Percentiles rank a stretch among this genome's conserved stretches.
These are phyloP conservation scores for Albatrellus ellisii DNA, from an alignment of 768 basidiomycete genomes.

Conservation along the genomic window DNA sequence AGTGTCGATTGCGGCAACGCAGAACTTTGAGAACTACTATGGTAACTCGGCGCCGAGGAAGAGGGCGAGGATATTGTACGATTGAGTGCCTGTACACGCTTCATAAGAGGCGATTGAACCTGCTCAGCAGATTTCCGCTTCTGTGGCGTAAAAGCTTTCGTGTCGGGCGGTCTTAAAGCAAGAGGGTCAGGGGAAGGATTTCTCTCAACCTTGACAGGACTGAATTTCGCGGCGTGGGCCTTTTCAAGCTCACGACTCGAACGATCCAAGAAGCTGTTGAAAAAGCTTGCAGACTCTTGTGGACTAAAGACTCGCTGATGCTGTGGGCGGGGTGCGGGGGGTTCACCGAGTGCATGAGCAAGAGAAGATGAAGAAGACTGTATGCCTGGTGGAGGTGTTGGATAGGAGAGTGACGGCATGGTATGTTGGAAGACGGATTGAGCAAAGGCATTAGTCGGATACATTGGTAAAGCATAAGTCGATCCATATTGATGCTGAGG, in stretches of 20 bases:
- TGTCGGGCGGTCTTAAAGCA: constrained; percentile 13
- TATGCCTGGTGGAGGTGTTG: constrained; percentile 56
- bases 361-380: constrained; percentile 61
- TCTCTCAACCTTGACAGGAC: constrained; percentile 16
- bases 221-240: constrained; percentile 17
- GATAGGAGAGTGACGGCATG: constrained; percentile 49
- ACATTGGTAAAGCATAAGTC: constrained; percentile 33
- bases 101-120: constrained; percentile 47
- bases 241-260: constrained; percentile 32
- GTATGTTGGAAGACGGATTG: constrained; percentile 54
- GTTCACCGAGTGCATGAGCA: constrained; percentile 54
- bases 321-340: constrained; percentile 19
- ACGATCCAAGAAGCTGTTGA: constrained; percentile 50
- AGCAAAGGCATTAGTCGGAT: constrained; percentile 43
- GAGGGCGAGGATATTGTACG: neutral
- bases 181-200: constrained; percentile 17
- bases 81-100: constrained; percentile 45
- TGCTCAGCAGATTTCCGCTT: constrained; percentile 58
- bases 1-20: constrained; percentile 10
- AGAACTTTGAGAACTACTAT: neutral
- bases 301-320: constrained; percentile 30
- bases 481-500: constrained; percentile 29
- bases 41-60: neutral
- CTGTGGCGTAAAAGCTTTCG: constrained; percentile 46
- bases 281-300: constrained; percentile 50